Evolutionary conservation across 1,284 basidiomycete species (phyloP).

Genomic region (Ganoderma meredithae): DNA sequence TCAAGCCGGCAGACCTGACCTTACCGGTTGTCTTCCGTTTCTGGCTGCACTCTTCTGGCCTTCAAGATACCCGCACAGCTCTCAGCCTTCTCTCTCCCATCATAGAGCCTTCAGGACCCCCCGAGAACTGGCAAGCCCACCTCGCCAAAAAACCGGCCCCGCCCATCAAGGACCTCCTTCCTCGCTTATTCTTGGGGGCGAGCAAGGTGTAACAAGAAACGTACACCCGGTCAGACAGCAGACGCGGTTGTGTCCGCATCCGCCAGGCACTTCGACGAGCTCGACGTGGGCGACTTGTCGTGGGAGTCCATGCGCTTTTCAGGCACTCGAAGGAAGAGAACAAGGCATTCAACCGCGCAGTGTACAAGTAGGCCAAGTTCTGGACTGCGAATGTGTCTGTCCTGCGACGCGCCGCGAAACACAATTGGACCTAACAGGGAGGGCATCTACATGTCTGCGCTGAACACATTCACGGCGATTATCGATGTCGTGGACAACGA

Average conservation of each 20-base stretch:
- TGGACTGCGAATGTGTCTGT: too few species aligned
- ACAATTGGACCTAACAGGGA: too few species aligned
- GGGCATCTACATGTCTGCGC: too few species aligned
- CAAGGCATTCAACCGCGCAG: too few species aligned
- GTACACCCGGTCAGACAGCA: constrained; percentile 15
- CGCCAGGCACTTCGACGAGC: neutral
- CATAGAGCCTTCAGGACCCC: neutral
- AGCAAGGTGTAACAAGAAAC: constrained; percentile 13
- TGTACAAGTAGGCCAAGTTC: too few species aligned
- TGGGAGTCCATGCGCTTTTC: too few species aligned
- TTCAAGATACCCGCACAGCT: constrained; percentile 1
- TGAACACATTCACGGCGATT: too few species aligned
- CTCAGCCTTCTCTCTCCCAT: neutral
- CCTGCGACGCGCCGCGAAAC: too few species aligned
- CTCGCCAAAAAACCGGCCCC: constrained; percentile 8
- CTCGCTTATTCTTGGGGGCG: constrained; percentile 15
- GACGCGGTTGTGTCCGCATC: constrained; percentile 11
- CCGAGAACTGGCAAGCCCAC: neutral
- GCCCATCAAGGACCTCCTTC: neutral
- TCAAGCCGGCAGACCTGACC: constrained; percentile 19
- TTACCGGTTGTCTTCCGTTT: constrained; percentile 20
- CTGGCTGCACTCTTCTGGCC: constrained; percentile 17
- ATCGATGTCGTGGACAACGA: too few species aligned
- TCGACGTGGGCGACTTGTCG: too few species aligned
- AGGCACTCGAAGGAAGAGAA: too few species aligned